Conservation (phyloP, 768 basidiomycete genomes). For the Favolaschia claudopus region DNA sequence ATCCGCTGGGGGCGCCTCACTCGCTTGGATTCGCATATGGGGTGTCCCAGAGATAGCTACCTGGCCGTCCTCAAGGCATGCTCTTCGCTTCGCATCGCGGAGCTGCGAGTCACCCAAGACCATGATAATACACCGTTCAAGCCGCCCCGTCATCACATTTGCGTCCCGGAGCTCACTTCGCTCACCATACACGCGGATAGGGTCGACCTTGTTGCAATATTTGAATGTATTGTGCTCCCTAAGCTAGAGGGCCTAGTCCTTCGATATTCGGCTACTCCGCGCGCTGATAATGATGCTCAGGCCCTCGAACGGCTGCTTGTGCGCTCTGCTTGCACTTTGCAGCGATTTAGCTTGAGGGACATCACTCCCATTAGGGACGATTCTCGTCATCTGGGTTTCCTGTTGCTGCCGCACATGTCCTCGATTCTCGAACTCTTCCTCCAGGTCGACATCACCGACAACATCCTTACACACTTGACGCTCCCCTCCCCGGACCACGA, state of each 20-base stretch:
- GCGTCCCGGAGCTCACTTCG: constrained; percentile 10
- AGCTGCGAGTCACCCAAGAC: constrained; percentile 3
- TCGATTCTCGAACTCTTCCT: constrained; percentile 18
- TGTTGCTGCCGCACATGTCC: constrained; percentile 11
- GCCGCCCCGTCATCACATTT: background rate
- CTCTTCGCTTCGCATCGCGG: constrained; percentile 14
- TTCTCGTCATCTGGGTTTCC: constrained; percentile 1
- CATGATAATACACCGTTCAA: background rate
- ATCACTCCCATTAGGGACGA: background rate
- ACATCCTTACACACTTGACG: constrained; percentile 16
- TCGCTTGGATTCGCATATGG: constrained; percentile 15
- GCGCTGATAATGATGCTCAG: constrained; percentile 6
- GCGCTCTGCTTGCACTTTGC: constrained; percentile 10
- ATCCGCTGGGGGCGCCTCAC: constrained; percentile 19
- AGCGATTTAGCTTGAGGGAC: constrained; percentile 17
- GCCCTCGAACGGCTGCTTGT: constrained; percentile 9
- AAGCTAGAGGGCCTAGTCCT: constrained; percentile 18
- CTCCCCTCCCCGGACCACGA: constrained; percentile 8
- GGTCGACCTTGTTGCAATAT: constrained; percentile 7
- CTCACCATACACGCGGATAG: constrained; percentile 12
- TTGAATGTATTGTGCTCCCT: constrained; percentile 12
- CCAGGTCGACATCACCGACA: constrained; percentile 17
- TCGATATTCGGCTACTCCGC: constrained; percentile 5
- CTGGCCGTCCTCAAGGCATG: constrained; percentile 12
- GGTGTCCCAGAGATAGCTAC: constrained; percentile 1